phyloP scores from a whole-genome alignment of 345 rosid genomes.

The Theobroma cacao region DNA sequence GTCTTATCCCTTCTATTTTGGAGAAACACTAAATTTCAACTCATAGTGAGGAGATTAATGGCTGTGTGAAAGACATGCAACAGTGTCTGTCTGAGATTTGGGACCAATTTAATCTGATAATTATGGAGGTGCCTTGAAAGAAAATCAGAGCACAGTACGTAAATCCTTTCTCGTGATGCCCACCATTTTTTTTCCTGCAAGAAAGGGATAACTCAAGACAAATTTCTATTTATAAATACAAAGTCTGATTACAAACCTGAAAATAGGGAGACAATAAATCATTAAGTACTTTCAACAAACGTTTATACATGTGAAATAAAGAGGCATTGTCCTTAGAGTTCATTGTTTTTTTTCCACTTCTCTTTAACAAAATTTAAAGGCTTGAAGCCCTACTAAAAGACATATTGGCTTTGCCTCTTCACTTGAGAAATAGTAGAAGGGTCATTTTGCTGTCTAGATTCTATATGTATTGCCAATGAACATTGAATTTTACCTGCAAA shows the following conservation, averaged over 20 bases:
- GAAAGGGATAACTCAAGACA: constrained; percentile 14
- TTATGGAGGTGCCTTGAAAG: background rate
- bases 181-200: background rate
- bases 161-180: constrained; percentile 21
- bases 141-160: background rate
- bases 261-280: background rate
- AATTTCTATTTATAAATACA: background rate
- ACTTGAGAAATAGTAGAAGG: background rate
- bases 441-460: background rate
- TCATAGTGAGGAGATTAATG: constrained; percentile 14
- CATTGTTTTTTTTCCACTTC: background rate
- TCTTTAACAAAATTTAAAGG: background rate
- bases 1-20: background rate
- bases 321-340: background rate
- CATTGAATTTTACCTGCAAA: background rate
- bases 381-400: background rate
- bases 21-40: constrained; percentile 5
- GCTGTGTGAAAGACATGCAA: constrained; percentile 15
- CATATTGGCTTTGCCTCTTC: background rate
- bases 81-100: constrained; percentile 18
- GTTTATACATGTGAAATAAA: background rate
- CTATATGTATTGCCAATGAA: background rate
- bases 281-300: background rate
- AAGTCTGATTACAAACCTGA: background rate
- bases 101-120: constrained; percentile 26